Evolutionary conservation across 2,329 filamentous ascomycete genomes (phyloP).

Genomic region (Didymella glomerata): DNA sequence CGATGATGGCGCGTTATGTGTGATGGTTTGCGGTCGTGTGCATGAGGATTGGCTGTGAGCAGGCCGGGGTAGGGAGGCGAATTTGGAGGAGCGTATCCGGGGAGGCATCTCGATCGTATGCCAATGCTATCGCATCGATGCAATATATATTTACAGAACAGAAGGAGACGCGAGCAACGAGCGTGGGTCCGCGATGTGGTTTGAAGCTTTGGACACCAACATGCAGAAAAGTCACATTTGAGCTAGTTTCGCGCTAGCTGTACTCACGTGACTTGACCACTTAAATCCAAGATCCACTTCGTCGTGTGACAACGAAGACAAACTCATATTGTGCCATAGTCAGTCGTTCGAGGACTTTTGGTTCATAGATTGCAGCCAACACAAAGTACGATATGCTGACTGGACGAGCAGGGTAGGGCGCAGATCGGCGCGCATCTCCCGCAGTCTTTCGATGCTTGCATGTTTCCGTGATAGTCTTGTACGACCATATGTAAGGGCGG

Average conservation of each 20-base stretch:
- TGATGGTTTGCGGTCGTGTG: slow-evolving; percentile 35
- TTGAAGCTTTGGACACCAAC: slow-evolving; percentile 24
- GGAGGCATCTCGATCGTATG: slow-evolving; percentile 42
- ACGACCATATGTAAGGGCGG: slow-evolving; percentile 15
- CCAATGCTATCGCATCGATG: slow-evolving; percentile 44
- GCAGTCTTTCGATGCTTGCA: slow-evolving; percentile 8
- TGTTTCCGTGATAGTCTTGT: slow-evolving; percentile 2
- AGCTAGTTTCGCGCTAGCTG: slow-evolving; percentile 27
- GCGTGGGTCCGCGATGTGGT: slow-evolving; percentile 24
- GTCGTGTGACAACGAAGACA: background rate
- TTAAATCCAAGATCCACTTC: background rate
- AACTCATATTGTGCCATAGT: too few relatives aligned
- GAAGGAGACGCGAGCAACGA: slow-evolving; percentile 18
- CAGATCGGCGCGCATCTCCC: slow-evolving; percentile 27
- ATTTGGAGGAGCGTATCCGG: slow-evolving; percentile 43
- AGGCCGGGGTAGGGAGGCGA: slow-evolving; percentile 34
- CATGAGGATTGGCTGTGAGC: slow-evolving; percentile 29
- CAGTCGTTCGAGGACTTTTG: background rate
- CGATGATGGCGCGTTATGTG: slow-evolving; percentile 33
- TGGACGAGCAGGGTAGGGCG: slow-evolving; percentile 4
- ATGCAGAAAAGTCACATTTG: slow-evolving; percentile 34
- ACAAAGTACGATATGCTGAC: background rate
- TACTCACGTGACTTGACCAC: slow-evolving; percentile 6
- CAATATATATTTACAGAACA: slow-evolving; percentile 19
- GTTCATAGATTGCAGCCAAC: background rate